Evolutionary conservation across 805 yeast species (phyloP).

Genomic region (Komagataella ulmi): DNA sequence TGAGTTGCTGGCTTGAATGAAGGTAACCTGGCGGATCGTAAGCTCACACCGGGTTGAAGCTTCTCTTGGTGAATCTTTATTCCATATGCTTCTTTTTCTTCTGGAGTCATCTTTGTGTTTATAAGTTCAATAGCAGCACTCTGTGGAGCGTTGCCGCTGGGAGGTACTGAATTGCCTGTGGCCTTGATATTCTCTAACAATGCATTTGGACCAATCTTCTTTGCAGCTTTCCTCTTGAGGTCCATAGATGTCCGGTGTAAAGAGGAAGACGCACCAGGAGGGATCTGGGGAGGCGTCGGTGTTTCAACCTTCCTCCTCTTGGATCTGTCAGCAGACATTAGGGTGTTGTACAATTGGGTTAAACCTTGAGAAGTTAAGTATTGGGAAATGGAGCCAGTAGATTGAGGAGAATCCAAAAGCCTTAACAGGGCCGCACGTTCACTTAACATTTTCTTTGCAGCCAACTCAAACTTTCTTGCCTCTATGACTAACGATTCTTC

Average conservation of each 20-base stretch:
- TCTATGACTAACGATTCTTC: constrained; percentile 91
- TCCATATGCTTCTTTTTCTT: constrained; percentile 81
- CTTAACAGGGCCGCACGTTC: constrained; percentile 74
- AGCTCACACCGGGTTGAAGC: constrained; percentile 64
- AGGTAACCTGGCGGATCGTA: constrained; percentile 70
- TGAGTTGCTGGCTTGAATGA: constrained; percentile 70
- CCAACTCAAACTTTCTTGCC: constrained; percentile 82
- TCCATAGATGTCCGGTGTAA: not conserved
- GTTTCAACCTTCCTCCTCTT: constrained; percentile 37
- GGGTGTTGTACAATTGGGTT: constrained; percentile 68
- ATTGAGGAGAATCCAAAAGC: constrained; percentile 77
- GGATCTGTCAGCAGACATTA: constrained; percentile 57
- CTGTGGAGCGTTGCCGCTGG: not conserved
- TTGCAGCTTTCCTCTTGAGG: not conserved
- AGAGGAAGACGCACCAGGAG: constrained; percentile 17
- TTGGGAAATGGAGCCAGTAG: constrained; percentile 62
- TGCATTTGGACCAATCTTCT: not conserved
- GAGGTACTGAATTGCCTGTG: not conserved
- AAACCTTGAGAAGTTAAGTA: constrained; percentile 80
- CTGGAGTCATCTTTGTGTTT: constrained; percentile 45
- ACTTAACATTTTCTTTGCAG: constrained; percentile 75
- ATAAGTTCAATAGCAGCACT: constrained; percentile 17
- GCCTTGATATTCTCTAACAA: not conserved
- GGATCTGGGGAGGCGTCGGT: constrained; percentile 46
- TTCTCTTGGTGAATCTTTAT: constrained; percentile 66